phyloP scores from a whole-genome alignment of 768 basidiomycete genomes.

The Termitomyces titanicus region DNA sequence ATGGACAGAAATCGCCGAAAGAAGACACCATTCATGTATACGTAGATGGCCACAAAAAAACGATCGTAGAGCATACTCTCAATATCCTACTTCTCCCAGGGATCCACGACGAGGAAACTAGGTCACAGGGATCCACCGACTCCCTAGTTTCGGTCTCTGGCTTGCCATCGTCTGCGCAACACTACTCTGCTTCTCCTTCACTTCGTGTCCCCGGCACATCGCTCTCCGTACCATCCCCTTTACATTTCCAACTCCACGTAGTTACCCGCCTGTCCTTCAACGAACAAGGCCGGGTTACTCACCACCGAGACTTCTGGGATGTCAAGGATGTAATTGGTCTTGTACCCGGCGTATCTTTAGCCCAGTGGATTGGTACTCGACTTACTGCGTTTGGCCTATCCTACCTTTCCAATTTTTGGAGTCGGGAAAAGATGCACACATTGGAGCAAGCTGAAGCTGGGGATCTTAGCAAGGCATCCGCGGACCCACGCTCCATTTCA shows the following conservation, averaged over 20 bases:
- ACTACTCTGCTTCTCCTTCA: slow-evolving; percentile 38
- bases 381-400: slow-evolving; percentile 56
- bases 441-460: slow-evolving; percentile 10
- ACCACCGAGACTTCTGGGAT: slow-evolving; percentile 82
- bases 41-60: slow-evolving; percentile 37
- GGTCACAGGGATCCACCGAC: slow-evolving; percentile 29
- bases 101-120: slow-evolving; percentile 49
- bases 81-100: slow-evolving; percentile 75
- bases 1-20: slow-evolving; percentile 1
- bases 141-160: slow-evolving; percentile 33
- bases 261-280: slow-evolving; percentile 75
- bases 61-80: slow-evolving; percentile 77
- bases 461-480: slow-evolving; percentile 15
- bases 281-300: slow-evolving; percentile 75
- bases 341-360: slow-evolving; percentile 62
- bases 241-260: slow-evolving; percentile 72
- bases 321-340: slow-evolving; percentile 73
- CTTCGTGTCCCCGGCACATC: slow-evolving; percentile 59
- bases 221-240: slow-evolving; percentile 57
- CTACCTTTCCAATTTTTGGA: slow-evolving; percentile 34
- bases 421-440: slow-evolving; percentile 13
- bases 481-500: slow-evolving; percentile 13
- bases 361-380: slow-evolving; percentile 67
- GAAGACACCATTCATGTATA: slow-evolving; percentile 1
- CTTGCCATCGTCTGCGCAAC: slow-evolving; percentile 28